Evolutionary conservation across 306 rosid genomes (phyloP).

Genomic region (Castanospermum australe): DNA sequence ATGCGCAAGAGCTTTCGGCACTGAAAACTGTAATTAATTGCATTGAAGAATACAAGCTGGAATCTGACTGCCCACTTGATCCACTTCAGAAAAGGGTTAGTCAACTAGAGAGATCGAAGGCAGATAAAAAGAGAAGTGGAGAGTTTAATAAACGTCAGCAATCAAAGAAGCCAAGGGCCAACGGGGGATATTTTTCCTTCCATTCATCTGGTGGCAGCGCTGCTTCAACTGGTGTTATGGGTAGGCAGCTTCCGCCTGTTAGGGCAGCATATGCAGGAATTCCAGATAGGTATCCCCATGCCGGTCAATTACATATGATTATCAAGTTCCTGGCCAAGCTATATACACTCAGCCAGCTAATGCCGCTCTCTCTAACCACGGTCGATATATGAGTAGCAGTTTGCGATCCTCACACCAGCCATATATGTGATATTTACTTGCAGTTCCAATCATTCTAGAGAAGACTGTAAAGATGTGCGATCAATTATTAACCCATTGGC

Average conservation of each 20-base stretch:
- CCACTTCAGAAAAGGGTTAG: constrained; percentile 55
- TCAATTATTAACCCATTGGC: neutral
- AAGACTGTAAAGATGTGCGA: neutral
- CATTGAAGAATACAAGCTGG: constrained; percentile 58
- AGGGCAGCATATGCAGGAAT: constrained; percentile 37
- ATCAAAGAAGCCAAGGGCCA: constrained; percentile 41
- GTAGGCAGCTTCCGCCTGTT: constrained; percentile 40
- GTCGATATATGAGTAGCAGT: constrained; percentile 38
- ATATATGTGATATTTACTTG: constrained; percentile 31
- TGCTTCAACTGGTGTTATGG: constrained; percentile 17
- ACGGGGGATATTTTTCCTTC: constrained; percentile 38
- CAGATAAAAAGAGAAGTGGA: constrained; percentile 44
- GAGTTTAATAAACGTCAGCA: constrained; percentile 40
- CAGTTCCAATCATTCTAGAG: constrained; percentile 11
- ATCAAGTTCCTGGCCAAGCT: constrained; percentile 43
- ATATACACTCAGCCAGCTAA: constrained; percentile 38
- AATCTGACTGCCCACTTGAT: constrained; percentile 58
- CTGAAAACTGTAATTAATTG: constrained; percentile 50
- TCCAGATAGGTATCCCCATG: constrained; percentile 35
- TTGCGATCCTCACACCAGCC: constrained; percentile 50
- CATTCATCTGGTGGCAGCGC: constrained; percentile 27
- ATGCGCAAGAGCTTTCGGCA: constrained; percentile 58
- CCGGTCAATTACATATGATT: constrained; percentile 29
- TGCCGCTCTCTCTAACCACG: constrained; percentile 32
- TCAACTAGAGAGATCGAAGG: constrained; percentile 47